These are phyloP conservation scores for Neofusicoccum laricinum DNA, from an alignment of 2,329 filamentous ascomycete genomes.

Conservation along the genomic window DNA sequence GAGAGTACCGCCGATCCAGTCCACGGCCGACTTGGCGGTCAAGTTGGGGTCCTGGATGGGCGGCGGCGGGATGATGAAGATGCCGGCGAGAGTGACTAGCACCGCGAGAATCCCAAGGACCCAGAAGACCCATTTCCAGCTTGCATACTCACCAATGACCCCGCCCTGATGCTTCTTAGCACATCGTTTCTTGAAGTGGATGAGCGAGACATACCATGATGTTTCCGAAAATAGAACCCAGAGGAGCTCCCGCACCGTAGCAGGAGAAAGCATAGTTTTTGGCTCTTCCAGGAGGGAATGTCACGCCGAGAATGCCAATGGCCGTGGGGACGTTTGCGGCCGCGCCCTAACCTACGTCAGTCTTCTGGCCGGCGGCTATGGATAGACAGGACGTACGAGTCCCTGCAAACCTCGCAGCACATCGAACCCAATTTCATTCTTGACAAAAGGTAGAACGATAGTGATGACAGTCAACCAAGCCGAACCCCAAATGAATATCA, in stretches of 20 bases:
- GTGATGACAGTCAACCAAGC: conserved; percentile 58
- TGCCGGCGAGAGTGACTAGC: conserved; percentile 52
- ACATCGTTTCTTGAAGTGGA: neutral
- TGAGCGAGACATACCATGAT: conserved; percentile 38
- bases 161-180: conserved; percentile 41
- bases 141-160: conserved; percentile 58
- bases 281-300: conserved; percentile 61
- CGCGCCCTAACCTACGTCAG: conserved; percentile 45
- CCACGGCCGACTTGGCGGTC: conserved; percentile 49
- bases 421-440: conserved; percentile 63
- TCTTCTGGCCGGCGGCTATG: conserved; percentile 3
- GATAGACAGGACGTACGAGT: conserved; percentile 38
- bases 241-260: conserved; percentile 60
- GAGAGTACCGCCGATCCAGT: conserved; percentile 62
- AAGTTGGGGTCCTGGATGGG: conserved; percentile 22
- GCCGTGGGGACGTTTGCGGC: conserved; percentile 67
- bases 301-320: conserved; percentile 64
- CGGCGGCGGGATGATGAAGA: conserved; percentile 57
- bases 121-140: conserved; percentile 67
- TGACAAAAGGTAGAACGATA: conserved; percentile 60
- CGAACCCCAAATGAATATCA: conserved; percentile 61
- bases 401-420: conserved; percentile 63
- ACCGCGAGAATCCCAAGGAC: conserved; percentile 57
- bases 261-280: conserved; percentile 67
- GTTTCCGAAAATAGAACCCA: conserved; percentile 62